Base-by-base conservation (phyloP, 2,329 filamentous ascomycete species). In the Myriosclerotinia duriaeana region DNA sequence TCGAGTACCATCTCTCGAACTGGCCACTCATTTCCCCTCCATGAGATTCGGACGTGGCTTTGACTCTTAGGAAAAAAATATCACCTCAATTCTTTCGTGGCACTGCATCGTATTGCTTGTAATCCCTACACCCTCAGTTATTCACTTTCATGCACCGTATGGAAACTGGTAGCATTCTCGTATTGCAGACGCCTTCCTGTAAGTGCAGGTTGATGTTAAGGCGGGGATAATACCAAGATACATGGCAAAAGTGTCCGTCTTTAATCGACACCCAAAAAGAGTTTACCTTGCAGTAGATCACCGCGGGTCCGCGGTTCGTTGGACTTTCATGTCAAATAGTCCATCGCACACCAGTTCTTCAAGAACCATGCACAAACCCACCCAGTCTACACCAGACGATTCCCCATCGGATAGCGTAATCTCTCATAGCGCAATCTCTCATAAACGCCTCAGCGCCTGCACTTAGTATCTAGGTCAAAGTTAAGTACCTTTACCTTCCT, bases 101-200 rank as follows among this genome's bases (percentile, higher is more conserved):
- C 46, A 65, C 63, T 60, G 38, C 36, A 60, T 44, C 34, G 63
- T 44, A 65, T 65, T 60, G 42, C 40, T 60, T 53, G 48, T 60
- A n/a, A 65, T 52, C 34, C 63, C 54, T 50, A 61, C 54, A 53
- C 12, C 44, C 38, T 42, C 63, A 60, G 53, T 60, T 60, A 22
- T 60, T 52, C 56, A 40, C 26, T 42, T 56, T 50, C 46, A 61
- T 50, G 44, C 58, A 50, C 26, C 22, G 26, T 50, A 36, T 50
- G 48, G 30, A 46, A 38, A 38, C 6, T n/a, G 44, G 34, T 61
- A 42, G 40, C 30, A 61, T 65, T 65, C 52, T 65, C 54, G 54
- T 65, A 42, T 60, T 60, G 63, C 63, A 60, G 54, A 65, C 63
- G 63, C 63, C 44, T 65, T 65, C 63, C 54, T 65, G 63, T 60